Conservation (phyloP, 768 basidiomycete genomes). For the Agrocybe pediades region DNA sequence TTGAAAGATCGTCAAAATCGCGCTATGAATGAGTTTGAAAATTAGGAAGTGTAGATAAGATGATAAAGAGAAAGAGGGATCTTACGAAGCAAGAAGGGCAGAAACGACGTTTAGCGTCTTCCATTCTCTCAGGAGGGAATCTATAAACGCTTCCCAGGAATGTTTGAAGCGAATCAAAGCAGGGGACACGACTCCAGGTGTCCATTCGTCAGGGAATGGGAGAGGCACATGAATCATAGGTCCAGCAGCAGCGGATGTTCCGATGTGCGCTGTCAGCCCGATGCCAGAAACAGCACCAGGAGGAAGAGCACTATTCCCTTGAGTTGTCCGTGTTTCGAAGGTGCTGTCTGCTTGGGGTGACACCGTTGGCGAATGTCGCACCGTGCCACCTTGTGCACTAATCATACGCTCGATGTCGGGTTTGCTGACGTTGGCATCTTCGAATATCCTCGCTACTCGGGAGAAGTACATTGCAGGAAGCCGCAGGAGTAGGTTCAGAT, state of each 20-base stretch:
- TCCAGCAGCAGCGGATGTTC: slow-evolving; percentile 17
- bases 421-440: slow-evolving; percentile 75
- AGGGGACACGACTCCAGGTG: slow-evolving; percentile 55
- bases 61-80: background rate
- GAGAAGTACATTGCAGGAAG: slow-evolving; percentile 83
- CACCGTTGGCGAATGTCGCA: slow-evolving; percentile 5
- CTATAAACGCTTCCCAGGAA: slow-evolving; percentile 74
- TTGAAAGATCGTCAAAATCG: slow-evolving; percentile 73
- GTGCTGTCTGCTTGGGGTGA: background rate
- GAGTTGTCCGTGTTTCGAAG: background rate
- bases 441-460: slow-evolving; percentile 74
- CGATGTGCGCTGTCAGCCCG: slow-evolving; percentile 25
- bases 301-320: slow-evolving; percentile 6
- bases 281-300: slow-evolving; percentile 26
- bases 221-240: slow-evolving; percentile 29
- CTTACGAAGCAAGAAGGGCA: slow-evolving; percentile 53
- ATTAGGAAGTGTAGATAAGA: background rate
- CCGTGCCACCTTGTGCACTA: slow-evolving; percentile 33
- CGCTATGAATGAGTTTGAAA: slow-evolving; percentile 35
- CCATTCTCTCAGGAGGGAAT: slow-evolving; percentile 71
- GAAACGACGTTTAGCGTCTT: slow-evolving; percentile 77
- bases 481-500: slow-evolving; percentile 55
- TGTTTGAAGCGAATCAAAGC: slow-evolving; percentile 64
- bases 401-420: slow-evolving; percentile 69
- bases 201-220: slow-evolving; percentile 58